Percentiles rank a stretch among this genome's conserved stretches.
Evolutionary conservation across 441 rosid genomes (phyloP).

Genomic region (Erodium texanum): DNA sequence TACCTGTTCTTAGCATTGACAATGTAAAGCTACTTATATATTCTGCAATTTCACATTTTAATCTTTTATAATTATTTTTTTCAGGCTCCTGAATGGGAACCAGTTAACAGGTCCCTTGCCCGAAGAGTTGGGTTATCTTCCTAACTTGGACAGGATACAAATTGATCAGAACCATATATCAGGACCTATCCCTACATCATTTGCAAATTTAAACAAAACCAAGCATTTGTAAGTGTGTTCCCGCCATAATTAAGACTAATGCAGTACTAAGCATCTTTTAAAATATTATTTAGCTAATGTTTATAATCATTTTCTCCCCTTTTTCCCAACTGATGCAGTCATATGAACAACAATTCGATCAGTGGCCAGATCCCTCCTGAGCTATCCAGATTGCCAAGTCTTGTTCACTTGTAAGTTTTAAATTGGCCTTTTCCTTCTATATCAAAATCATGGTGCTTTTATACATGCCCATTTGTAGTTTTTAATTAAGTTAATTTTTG

Average conservation of each 20-base stretch:
- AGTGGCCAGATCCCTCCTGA: slow-evolving; percentile 89
- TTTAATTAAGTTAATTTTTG: slow-evolving; percentile 21
- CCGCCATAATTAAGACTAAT: slow-evolving; percentile 11
- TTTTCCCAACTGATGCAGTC: slow-evolving; percentile 45
- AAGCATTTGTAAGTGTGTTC: slow-evolving; percentile 73
- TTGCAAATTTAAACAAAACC: slow-evolving; percentile 73
- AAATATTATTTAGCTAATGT: slow-evolving; percentile 10
- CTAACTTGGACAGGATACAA: slow-evolving; percentile 82
- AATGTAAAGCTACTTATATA: neutral
- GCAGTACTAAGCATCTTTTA: neutral
- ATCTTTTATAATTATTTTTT: slow-evolving; percentile 20
- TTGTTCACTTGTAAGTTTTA: slow-evolving; percentile 87
- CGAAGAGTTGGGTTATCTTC: slow-evolving; percentile 80
- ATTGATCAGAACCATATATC: slow-evolving; percentile 83
- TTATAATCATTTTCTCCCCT: slow-evolving; percentile 15
- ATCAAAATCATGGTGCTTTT: slow-evolving; percentile 6
- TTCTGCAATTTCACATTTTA: neutral
- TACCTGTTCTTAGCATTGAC: neutral
- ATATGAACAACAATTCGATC: slow-evolving; percentile 95
- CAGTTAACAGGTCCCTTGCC: slow-evolving; percentile 61
- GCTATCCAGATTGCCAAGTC: slow-evolving; percentile 60
- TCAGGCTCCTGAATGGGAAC: slow-evolving; percentile 91
- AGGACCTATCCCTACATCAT: slow-evolving; percentile 68
- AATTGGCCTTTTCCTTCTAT: slow-evolving; percentile 16
- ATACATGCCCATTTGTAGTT: slow-evolving; percentile 8